A percentile compares a stretch with the other conserved stretches of the same genome.
phyloP scores from a whole-genome alignment of 2,329 filamentous ascomycete genomes.

The Tolypocladium ophioglossoides region DNA sequence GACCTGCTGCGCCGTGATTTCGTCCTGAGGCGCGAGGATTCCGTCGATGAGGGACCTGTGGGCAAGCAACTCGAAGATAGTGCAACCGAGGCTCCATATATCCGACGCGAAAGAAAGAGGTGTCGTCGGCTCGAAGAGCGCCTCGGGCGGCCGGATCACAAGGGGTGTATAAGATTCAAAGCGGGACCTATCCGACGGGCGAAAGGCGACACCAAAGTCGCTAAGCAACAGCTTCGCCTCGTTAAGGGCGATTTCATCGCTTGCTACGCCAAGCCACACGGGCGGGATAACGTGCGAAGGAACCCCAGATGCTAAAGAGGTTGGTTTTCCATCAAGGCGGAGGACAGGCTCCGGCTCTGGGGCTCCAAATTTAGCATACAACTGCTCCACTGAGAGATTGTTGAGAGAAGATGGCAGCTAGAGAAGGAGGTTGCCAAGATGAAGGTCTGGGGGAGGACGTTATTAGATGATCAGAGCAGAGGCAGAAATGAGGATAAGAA shows the following conservation, averaged over 20 bases:
- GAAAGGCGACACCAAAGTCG: conserved; percentile 27
- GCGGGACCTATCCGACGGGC: conserved; percentile 11
- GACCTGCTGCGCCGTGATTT: conserved; percentile 10
- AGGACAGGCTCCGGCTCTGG: conserved; percentile 13
- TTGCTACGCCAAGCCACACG: conserved; percentile 22
- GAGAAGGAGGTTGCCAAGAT: conserved; percentile 24
- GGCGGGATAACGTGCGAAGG: conserved; percentile 18
- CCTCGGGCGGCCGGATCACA: conserved; percentile 20
- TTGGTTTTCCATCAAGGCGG: conserved; percentile 6
- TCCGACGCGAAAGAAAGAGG: conserved; percentile 24
- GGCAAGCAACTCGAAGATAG: conserved; percentile 23
- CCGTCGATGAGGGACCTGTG: conserved; percentile 10
- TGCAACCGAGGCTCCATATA: conserved; percentile 28
- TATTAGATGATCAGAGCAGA: neutral
- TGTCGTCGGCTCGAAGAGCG: conserved; percentile 20
- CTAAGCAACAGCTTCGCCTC: conserved; percentile 12
- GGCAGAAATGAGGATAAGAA: neutral
- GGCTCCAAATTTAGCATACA: conserved; percentile 14
- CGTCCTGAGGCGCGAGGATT: conserved; percentile 5
- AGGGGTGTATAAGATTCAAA: conserved; percentile 5
- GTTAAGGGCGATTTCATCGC: conserved; percentile 16
- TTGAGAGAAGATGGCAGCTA: conserved; percentile 10
- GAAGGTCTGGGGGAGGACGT: conserved; percentile 13
- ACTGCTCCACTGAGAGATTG: conserved; percentile 9
- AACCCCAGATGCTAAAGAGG: conserved; percentile 11